Evolutionary conservation across 192 early-diverging fungal genomes (phyloP), one percentile per base, ranked within the genome.

Genomic region (Chytriomyces sp.): DNA sequence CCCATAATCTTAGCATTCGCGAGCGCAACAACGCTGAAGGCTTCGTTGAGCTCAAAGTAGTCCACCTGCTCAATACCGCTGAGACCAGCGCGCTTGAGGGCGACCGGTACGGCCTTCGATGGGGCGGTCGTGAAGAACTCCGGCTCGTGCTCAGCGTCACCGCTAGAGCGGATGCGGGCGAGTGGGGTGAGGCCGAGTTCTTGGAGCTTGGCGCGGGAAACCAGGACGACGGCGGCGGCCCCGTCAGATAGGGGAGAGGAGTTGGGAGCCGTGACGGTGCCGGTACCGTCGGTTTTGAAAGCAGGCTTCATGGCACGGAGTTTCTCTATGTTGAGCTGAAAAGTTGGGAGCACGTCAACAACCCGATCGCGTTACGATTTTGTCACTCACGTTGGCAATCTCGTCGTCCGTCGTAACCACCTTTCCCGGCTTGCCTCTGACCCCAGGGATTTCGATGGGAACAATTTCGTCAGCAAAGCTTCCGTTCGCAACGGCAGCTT

Each of bases 111-210:
- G 19, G 97, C 95, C 71, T 94, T 85, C 39, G 93, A 80, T 22
- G 97, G 97, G 3, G 97, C 97, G 75, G 92, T 92, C 49, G 96
- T 93, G 85, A 99, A 99, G 72, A 93, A 92, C 64, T 95, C 89
- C 32, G 97, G 97, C 60, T 86, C 85, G 30, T 66, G 78, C 55
- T 95, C 94, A 10, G 97, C 97, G 77, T 99, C 97, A 30, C 89
- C 97, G 71, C 87, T 94, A 8, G 89, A 85, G 40, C 93, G 78
- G 68, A 99, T 88, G 49, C 87, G 81, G 37, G 96, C 97, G 54
- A 98, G 73, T 31, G 97, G 97, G 77, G 88, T 92, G 57, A 96
- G 77, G 38, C 92, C 91, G 34, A 93, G 84, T 33, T 89, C 86
- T 17, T 84, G 72, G 49, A 93, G 88, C 65, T 88, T 89, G 61